Conservation (phyloP, 1,284 basidiomycete genomes). For the Phlebopus sp. region DNA sequence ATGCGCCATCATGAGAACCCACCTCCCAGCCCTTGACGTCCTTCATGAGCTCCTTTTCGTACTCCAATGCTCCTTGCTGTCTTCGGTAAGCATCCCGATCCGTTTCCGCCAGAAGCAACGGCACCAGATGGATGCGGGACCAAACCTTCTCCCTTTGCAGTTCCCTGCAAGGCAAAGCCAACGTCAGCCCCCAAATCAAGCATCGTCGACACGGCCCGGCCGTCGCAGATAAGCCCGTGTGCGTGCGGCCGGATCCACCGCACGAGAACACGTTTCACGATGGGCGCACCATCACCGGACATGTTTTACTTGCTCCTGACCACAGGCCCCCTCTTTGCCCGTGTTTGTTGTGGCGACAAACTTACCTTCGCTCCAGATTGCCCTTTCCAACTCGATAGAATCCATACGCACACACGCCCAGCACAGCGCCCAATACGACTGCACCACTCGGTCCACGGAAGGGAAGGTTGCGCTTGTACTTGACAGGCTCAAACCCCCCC, state of each 20-base stretch:
- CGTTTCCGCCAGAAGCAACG: slow-evolving; percentile 87
- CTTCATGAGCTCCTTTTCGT: slow-evolving; percentile 95
- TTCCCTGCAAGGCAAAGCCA: slow-evolving; percentile 61
- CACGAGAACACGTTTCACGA: slow-evolving; percentile 55
- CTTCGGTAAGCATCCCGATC: slow-evolving; percentile 90
- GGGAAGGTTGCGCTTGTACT: slow-evolving; percentile 96
- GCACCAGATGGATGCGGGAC: slow-evolving; percentile 95
- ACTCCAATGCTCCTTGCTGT: slow-evolving; percentile 70
- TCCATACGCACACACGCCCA: slow-evolving; percentile 85
- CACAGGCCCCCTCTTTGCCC: slow-evolving; percentile 25
- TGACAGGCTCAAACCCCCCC: slow-evolving; percentile 90
- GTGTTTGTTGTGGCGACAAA: slow-evolving; percentile 29
- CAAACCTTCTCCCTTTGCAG: slow-evolving; percentile 91
- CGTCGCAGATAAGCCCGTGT: slow-evolving; percentile 38
- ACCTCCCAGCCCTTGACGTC: slow-evolving; percentile 95
- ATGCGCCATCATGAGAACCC: slow-evolving; percentile 37
- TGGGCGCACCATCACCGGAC: slow-evolving; percentile 49
- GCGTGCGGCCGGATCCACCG: slow-evolving; percentile 65
- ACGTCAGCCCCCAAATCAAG: slow-evolving; percentile 38
- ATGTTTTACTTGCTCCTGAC: too few species aligned
- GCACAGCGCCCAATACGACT: slow-evolving; percentile 82
- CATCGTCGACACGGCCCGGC: slow-evolving; percentile 38
- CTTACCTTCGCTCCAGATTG: slow-evolving; percentile 91
- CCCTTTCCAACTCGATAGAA: slow-evolving; percentile 92
- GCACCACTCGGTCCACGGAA: slow-evolving; percentile 88